Evolutionary conservation across 768 basidiomycete genomes (phyloP), one percentile per base, ranked within the genome.

Genomic region (Xanthoconium purpureum): DNA sequence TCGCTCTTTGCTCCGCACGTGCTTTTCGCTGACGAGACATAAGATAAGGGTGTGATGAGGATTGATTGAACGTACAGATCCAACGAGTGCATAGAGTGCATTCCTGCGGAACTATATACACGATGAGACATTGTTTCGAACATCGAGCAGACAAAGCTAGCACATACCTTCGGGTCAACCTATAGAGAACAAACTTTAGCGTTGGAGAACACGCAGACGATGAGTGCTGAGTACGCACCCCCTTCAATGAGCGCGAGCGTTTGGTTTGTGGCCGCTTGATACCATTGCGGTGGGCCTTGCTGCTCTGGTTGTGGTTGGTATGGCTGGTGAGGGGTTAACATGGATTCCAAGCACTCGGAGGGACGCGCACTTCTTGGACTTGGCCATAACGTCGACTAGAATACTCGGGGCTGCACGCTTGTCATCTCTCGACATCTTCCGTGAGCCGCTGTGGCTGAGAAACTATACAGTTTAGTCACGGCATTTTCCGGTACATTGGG

Each of bases 251-350:
- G 63, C 87, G 82, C 64, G 89, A 83, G 67, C 85, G 82, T 71
- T 83, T 79, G 56, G 83, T 80, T 73, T 80, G 76, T 51, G 92
- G 88, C 73, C 81, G 84, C 79, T 89, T 93, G 80, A 98, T 96
- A 70, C 95, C 96, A 81, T 98, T 98, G 63, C 90, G 84, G 81
- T 98, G 96, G 63, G 96, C 94, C 85, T 97, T 98, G 76, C 85
- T 86, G 81, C 66, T 92, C 80, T 97, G 94, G 82, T 96, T 97
- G 83, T 96, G 94, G 76, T 91, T 92, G 69, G 89, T 92, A 74
- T 93, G 88, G 68, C 89, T 94, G 59, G 55, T 9, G 45, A 44
- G 7, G 44, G 13, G 46, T 71, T 47, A 70, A 54, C 43, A 39
- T 46, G 30, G 14, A 42, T 62, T 50, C 56, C 47, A 59, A 37